Conservation (phyloP, 2,329 filamentous ascomycete genomes). For the Fusarium nelsonii region DNA sequence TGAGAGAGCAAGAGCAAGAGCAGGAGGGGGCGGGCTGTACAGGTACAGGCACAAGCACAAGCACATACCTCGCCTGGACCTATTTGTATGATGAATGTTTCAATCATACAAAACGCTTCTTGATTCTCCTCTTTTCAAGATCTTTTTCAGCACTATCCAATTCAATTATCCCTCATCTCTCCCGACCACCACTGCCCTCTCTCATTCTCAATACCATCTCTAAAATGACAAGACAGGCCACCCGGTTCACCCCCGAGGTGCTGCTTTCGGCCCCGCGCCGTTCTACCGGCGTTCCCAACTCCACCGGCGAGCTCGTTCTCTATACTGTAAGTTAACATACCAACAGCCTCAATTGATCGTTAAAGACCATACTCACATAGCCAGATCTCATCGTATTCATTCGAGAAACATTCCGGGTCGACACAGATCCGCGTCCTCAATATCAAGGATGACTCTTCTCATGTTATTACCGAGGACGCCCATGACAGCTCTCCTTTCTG, state of each 20-base stretch:
- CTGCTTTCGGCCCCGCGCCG: slow-evolving; percentile 81
- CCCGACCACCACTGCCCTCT: background rate
- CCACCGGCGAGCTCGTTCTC: slow-evolving; percentile 71
- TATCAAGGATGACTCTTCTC: slow-evolving; percentile 73
- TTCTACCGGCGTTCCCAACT: slow-evolving; percentile 77
- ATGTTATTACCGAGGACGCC: slow-evolving; percentile 72
- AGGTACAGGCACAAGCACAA: slow-evolving; percentile 1
- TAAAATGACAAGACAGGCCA: slow-evolving; percentile 76
- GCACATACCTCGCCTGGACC: background rate
- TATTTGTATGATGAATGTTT: slow-evolving; percentile 37
- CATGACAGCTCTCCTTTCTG: slow-evolving; percentile 79
- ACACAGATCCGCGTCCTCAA: slow-evolving; percentile 79
- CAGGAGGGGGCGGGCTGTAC: slow-evolving; percentile 24
- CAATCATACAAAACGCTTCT: slow-evolving; percentile 31
- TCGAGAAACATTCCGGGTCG: slow-evolving; percentile 77
- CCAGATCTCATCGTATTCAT: slow-evolving; percentile 80
- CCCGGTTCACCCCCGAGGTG: slow-evolving; percentile 81
- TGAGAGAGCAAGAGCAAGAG: slow-evolving; percentile 22
- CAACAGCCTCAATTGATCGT: slow-evolving; percentile 11
- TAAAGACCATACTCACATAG: background rate
- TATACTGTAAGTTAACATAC: slow-evolving; percentile 65
- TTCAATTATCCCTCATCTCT: background rate
- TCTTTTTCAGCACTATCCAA: background rate
- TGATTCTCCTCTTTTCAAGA: slow-evolving; percentile 12
- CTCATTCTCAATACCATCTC: slow-evolving; percentile 14